These are phyloP conservation scores for Lizonia empirigonia DNA, from an alignment of 2,329 filamentous ascomycete genomes.

Conservation along the genomic window DNA sequence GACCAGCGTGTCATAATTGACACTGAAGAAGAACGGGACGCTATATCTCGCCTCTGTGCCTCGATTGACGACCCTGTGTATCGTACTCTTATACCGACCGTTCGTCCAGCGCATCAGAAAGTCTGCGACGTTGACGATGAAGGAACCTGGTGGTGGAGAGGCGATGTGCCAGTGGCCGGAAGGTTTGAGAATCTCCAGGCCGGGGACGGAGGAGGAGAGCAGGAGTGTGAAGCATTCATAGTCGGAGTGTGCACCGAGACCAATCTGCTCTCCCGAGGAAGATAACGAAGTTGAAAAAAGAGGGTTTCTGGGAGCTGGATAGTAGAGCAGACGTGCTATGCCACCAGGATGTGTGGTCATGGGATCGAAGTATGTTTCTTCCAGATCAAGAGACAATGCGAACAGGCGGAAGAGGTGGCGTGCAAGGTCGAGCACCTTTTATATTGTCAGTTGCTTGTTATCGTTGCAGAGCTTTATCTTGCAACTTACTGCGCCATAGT, in stretches of 20 bases:
- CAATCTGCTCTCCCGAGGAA: slow-evolving; percentile 36
- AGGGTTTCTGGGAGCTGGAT: slow-evolving; percentile 39
- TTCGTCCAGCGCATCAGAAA: slow-evolving; percentile 60
- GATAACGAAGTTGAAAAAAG: not conserved
- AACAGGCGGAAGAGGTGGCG: slow-evolving; percentile 51
- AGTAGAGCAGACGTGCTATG: slow-evolving; percentile 50
- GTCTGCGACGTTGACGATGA: slow-evolving; percentile 61
- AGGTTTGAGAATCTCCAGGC: slow-evolving; percentile 44
- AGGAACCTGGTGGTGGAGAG: slow-evolving; percentile 49
- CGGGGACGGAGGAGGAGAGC: slow-evolving; percentile 35
- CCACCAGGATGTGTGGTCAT: slow-evolving; percentile 51
- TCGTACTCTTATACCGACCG: slow-evolving; percentile 55
- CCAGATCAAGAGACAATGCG: slow-evolving; percentile 47
- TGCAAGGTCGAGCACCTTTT: slow-evolving; percentile 45
- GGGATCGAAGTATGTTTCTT: slow-evolving; percentile 49
- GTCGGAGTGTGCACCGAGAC: slow-evolving; percentile 48
- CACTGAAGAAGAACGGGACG: slow-evolving; percentile 56
- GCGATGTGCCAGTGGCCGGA: slow-evolving; percentile 42
- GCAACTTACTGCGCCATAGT: slow-evolving; percentile 44
- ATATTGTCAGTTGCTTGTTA: not conserved
- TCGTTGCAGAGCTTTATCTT: not conserved
- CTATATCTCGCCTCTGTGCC: slow-evolving; percentile 50
- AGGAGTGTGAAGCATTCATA: slow-evolving; percentile 46
- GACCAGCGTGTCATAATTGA: slow-evolving; percentile 50
- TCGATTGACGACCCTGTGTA: slow-evolving; percentile 56